These are phyloP conservation scores for Nidula microcarpa DNA, from an alignment of 768 basidiomycete genomes.

Conservation along the genomic window DNA sequence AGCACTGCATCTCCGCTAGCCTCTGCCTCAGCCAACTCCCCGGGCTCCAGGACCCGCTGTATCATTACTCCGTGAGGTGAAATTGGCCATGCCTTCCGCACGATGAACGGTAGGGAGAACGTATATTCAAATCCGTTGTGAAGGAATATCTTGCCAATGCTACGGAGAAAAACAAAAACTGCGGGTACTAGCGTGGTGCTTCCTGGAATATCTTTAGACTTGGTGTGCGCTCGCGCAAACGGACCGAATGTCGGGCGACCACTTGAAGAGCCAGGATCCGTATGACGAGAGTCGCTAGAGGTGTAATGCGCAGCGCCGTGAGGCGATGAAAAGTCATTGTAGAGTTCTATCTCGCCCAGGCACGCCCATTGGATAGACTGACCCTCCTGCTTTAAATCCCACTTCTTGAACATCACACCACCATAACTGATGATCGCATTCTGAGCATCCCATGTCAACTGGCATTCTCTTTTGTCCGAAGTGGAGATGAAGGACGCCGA, in stretches of 20 bases:
- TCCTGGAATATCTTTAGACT: conserved; percentile 31
- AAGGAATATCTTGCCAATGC: conserved; percentile 68
- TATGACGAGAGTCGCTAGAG: conserved; percentile 22
- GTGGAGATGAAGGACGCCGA: conserved; percentile 35
- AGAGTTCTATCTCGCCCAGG: conserved; percentile 67
- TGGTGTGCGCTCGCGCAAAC: conserved; percentile 41
- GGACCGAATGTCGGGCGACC: conserved; percentile 51
- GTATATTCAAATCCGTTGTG: conserved; percentile 72
- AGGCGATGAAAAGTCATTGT: background rate
- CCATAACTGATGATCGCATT: conserved; percentile 64
- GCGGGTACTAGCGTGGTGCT: conserved; percentile 43
- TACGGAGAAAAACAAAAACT: conserved; percentile 76
- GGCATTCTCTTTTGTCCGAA: conserved; percentile 45
- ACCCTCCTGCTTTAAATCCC: conserved; percentile 69
- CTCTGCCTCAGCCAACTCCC: conserved; percentile 64
- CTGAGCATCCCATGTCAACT: conserved; percentile 67
- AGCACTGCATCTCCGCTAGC: conserved; percentile 62
- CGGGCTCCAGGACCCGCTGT: conserved; percentile 66
- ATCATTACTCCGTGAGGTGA: conserved; percentile 78
- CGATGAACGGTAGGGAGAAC: conserved; percentile 78
- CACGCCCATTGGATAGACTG: conserved; percentile 80
- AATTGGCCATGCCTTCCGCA: conserved; percentile 75
- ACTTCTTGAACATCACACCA: conserved; percentile 66
- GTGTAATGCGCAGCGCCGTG: conserved; percentile 21
- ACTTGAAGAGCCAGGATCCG: conserved; percentile 9